These are phyloP conservation scores for Viola odorata DNA, from an alignment of 345 rosid genomes.

Conservation along the genomic window DNA sequence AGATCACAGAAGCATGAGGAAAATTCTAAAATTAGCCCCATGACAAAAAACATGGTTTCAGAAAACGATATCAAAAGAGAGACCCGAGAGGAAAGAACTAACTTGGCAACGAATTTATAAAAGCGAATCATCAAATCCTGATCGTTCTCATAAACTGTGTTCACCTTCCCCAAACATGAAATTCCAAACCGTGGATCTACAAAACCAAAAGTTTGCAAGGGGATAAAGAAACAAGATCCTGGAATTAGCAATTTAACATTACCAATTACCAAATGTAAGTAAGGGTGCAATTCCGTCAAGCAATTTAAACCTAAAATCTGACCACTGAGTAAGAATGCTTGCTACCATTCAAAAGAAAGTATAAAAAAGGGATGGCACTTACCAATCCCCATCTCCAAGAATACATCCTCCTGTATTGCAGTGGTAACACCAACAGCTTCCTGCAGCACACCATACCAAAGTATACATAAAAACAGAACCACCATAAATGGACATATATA, in stretches of 20 bases:
- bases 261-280: too few relatives aligned
- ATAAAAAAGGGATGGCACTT: slow-evolving; percentile 14
- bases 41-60: not conserved
- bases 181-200: slow-evolving; percentile 81
- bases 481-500: not conserved
- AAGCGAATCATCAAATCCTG: slow-evolving; percentile 70
- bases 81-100: slow-evolving; percentile 19
- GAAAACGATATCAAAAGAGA: slow-evolving; percentile 2
- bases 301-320: too few relatives aligned
- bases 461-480: not conserved
- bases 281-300: too few relatives aligned
- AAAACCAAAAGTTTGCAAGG: slow-evolving; percentile 8
- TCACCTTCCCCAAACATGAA: slow-evolving; percentile 69
- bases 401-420: slow-evolving; percentile 61
- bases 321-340: too few relatives aligned
- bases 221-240: too few relatives aligned
- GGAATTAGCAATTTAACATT: too few relatives aligned
- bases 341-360: not conserved
- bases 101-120: slow-evolving; percentile 68
- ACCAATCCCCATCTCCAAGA: slow-evolving; percentile 84
- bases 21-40: not conserved
- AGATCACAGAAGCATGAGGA: not conserved
- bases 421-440: slow-evolving; percentile 85
- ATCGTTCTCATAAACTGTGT: slow-evolving; percentile 58
- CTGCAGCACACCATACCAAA: slow-evolving; percentile 22